Base-by-base conservation (phyloP, 345 rosid species). In the Murraya paniculata region DNA sequence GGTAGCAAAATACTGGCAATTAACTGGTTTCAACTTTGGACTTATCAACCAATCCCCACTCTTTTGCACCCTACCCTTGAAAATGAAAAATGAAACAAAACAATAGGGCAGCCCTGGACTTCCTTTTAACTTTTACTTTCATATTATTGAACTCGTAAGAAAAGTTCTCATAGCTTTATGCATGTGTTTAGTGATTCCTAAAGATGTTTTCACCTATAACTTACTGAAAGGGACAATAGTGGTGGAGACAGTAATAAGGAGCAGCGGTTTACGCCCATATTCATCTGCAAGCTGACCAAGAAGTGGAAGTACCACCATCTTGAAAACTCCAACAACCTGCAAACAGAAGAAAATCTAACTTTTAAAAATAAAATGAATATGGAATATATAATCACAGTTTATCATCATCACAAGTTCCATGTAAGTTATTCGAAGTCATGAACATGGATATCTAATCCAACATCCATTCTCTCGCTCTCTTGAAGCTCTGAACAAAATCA, bases 251-350 rank as follows among this genome's bases (percentile, higher is more conserved):
- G 88, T 84, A 14, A 89, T 76, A 24, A 88, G 80, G 24, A 88
- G 88, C 73, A 88, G 39, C 0, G 88, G 87, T 77, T 88, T 88
- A n/a, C 91, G 88, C 62, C 91, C 91, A 39, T 78, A 81, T 73
- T 88, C 91, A 71, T 88, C 89, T 3, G 91, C 89, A 81, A 88
- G 91, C 81, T 88, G 89, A 68, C 91, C 91, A 16, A 88, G 38
- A 72, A 88, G 74, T 61, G 89, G 92, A 62, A 89, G 74, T 25
- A 84, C 84, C 79, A 84, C 82, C 92, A 89, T 85, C 83, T 89
- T 85, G 89, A 89, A 89, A 55, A 89, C 56, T 27, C 92, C 92
- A 74, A 89, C 92, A 58, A 87, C 84, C 92, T 89, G 45, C 65
- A 62, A 14, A 30, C 39, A 53, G 27, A 27, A 62, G 36, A 79